Conservation (phyloP, 1,139 yeast species). For the Candida tunisiensis region DNA sequence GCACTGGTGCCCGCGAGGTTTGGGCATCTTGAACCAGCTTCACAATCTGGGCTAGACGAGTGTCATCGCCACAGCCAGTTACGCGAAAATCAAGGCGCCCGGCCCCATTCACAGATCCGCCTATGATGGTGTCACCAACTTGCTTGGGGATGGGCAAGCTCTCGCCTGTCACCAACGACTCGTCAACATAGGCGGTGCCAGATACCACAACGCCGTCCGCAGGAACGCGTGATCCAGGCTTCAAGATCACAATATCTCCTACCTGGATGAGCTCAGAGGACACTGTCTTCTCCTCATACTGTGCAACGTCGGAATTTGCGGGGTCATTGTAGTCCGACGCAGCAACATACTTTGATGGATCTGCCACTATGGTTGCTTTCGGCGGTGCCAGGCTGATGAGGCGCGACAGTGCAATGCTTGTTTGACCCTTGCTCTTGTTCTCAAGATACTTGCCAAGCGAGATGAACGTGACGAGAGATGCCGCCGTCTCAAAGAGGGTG, state of each 20-base stretch:
- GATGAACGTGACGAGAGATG: constrained; percentile 71
- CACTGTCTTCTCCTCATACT: constrained; percentile 21
- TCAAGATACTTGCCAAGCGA: constrained; percentile 84
- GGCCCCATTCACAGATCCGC: constrained; percentile 81
- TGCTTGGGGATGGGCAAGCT: constrained; percentile 53
- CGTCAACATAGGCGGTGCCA: constrained; percentile 77
- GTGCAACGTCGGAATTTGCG: constrained; percentile 1
- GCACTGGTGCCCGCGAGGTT: constrained; percentile 77
- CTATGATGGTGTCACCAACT: constrained; percentile 50
- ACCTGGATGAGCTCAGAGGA: constrained; percentile 63
- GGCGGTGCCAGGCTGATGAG: constrained; percentile 71
- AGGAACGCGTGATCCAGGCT: constrained; percentile 81
- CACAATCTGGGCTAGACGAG: constrained; percentile 79
- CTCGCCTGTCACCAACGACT: constrained; percentile 84
- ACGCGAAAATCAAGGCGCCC: constrained; percentile 58
- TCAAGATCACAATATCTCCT: constrained; percentile 57
- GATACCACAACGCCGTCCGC: constrained; percentile 72
- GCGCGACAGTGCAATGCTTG: constrained; percentile 74
- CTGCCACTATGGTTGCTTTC: constrained; percentile 34
- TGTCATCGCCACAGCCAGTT: constrained; percentile 57
- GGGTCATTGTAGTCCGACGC: constrained; percentile 5
- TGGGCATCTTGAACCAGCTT: constrained; percentile 81
- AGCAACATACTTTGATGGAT: neutral
- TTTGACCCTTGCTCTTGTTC: constrained; percentile 84
- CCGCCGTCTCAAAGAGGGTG: constrained; percentile 73